These are phyloP conservation scores for grape (Vitis vinifera) DNA, from an alignment of 164 flowering plant genomes.

Conservation along the genomic window DNA sequence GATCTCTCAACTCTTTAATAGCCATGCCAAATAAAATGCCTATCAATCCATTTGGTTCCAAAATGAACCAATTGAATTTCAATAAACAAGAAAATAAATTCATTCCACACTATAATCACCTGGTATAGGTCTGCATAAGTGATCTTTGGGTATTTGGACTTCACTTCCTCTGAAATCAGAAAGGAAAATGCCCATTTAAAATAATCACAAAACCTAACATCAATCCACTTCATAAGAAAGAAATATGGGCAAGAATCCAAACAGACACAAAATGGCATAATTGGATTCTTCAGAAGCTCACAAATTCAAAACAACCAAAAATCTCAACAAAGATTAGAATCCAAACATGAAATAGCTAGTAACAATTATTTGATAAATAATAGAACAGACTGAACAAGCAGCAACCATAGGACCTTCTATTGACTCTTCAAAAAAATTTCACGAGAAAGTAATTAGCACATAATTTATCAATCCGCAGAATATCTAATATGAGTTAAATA, in stretches of 20 bases:
- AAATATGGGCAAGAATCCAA: too few species aligned
- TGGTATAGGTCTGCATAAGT: constrained; percentile 91
- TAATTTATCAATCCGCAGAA: too few species aligned
- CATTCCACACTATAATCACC: constrained; percentile 38
- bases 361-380: too few species aligned
- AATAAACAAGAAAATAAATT: not conserved
- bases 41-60: not conserved
- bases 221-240: not conserved
- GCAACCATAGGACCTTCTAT: too few species aligned
- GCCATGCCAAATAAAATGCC: not conserved
- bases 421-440: too few species aligned
- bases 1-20: too few species aligned
- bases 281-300: not conserved
- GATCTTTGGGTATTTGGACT: constrained; percentile 70
- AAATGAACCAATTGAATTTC: not conserved
- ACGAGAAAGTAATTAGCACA: too few species aligned
- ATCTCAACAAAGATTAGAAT: not conserved
- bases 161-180: constrained; percentile 65
- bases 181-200: constrained; percentile 11
- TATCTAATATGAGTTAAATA: not conserved
- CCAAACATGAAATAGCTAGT: not conserved
- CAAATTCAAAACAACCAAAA: not conserved
- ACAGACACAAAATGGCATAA: too few species aligned
- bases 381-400: too few species aligned
- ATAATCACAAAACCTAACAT: too few species aligned